These are phyloP conservation scores for Colletotrichum navitas DNA, from an alignment of 2,329 filamentous ascomycete species.

Conservation along the genomic window DNA sequence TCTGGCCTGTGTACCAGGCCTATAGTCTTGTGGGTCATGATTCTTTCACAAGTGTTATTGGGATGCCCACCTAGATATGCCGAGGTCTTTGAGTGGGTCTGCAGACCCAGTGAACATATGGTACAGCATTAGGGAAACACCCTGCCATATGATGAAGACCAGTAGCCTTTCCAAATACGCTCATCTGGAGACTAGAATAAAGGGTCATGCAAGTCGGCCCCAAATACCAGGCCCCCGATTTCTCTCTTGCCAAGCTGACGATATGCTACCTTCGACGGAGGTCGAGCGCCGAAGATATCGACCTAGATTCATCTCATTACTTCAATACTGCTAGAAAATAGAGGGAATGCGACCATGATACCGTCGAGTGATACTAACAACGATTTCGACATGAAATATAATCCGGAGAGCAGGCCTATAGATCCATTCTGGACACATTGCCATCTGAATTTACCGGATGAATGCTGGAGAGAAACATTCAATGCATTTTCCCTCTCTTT, in stretches of 20 bases:
- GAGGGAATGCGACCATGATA: neutral
- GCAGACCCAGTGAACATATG: neutral
- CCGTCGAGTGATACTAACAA: neutral
- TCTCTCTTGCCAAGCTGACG: too few species aligned
- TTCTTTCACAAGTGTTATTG: neutral
- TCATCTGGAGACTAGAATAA: neutral
- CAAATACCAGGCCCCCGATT: too few species aligned
- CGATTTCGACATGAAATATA: neutral
- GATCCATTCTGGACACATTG: neutral
- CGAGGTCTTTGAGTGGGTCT: neutral
- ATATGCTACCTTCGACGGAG: too few species aligned
- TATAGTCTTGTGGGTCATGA: neutral
- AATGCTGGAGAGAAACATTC: neutral
- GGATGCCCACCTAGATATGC: neutral
- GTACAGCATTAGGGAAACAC: neutral
- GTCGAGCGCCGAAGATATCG: neutral
- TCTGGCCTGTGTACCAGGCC: neutral
- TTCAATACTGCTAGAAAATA: neutral
- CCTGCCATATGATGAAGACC: neutral
- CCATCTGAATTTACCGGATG: slow-evolving; percentile 4
- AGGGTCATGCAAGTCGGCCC: too few species aligned
- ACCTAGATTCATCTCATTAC: too few species aligned
- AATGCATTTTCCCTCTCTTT: too few species aligned
- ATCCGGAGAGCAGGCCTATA: slow-evolving; percentile 33
- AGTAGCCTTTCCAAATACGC: neutral